Evolutionary conservation across 2,329 filamentous ascomycete genomes (phyloP), one percentile per base, ranked within the genome.

Genomic region (Neonectria punicea): DNA sequence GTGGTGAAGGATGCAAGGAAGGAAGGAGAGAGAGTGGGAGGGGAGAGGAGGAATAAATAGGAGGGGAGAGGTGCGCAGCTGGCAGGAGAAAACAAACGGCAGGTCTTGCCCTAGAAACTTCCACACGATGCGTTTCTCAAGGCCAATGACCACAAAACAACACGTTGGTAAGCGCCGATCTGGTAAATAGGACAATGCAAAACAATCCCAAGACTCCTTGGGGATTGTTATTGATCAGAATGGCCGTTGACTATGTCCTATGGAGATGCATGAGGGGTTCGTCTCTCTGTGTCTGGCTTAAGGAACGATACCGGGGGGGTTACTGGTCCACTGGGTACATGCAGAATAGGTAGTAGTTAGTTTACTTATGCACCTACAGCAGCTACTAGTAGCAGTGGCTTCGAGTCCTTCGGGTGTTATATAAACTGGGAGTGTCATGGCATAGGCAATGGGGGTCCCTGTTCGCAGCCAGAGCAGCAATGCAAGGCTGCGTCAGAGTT

Each of bases 51-150:
- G 41, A 46, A 62, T 39, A 53, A 41, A 18, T 43, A 41, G 53
- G 16, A 44, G 53, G 8, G 25, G 53, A 30, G 30, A 57, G 46
- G 47, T 11, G 25, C 59, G 59, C 44, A 39, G 28, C 14, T 41
- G 20, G 34, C 53, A 36, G 53, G 14, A 20, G 41, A 55, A 47
- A 59, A 59, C 47, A 49, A 47, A 20, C 47, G 22, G 58, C 50
- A 54, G 44, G 41, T 44, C 14, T 20, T 25, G n/a, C 51, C n/a
- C 30, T 49, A 25, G 49, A 32, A 20, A 18, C 30, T 20, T 5
- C 49, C 49, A 34, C 49, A 51, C 30, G 10, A 20, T 34, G 28
- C 49, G 49, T 34, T 32, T 32, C n/a, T 34, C n/a, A 7, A 18
- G 49, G 28, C 9, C 30, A 51, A 51, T 18, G 30, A 11, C 30